Percentiles rank a stretch among this genome's conserved stretches.
These are phyloP conservation scores for Byssochlamys sp. DNA, from an alignment of 2,329 filamentous ascomycete species.

Conservation along the genomic window DNA sequence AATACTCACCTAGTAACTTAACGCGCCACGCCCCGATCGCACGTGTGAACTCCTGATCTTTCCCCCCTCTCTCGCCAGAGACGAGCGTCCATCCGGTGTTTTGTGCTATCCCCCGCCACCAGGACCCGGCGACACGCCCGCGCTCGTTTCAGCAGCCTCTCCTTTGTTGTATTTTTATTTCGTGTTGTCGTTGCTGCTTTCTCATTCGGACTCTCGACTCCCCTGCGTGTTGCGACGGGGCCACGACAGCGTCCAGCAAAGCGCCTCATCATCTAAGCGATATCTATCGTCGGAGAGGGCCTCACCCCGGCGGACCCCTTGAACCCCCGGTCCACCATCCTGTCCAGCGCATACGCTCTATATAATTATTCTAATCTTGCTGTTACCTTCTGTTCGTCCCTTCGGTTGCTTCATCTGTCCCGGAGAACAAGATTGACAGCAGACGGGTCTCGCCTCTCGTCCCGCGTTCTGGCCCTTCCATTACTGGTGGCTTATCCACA, in stretches of 20 bases:
- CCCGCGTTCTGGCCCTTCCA: background rate
- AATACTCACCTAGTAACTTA: no score
- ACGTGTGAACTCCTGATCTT: background rate
- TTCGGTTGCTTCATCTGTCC: background rate
- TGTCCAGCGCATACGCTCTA: background rate
- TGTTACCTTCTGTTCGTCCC: background rate
- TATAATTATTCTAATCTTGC: background rate
- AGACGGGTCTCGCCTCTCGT: background rate
- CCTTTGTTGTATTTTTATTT: background rate
- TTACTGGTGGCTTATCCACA: background rate
- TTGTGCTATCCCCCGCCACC: background rate
- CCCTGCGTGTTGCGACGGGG: background rate
- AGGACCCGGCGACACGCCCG: background rate
- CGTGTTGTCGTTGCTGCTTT: background rate
- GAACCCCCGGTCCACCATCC: background rate
- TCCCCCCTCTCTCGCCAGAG: background rate
- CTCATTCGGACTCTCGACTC: background rate
- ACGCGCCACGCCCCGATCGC: background rate
- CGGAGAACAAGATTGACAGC: background rate
- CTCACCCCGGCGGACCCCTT: background rate
- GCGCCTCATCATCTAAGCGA: background rate
- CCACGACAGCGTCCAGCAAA: constrained; percentile 1
- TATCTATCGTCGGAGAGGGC: background rate
- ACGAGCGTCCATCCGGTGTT: background rate
- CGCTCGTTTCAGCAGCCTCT: background rate